Percentiles rank a stretch among this genome's conserved stretches.
These are phyloP conservation scores for Dalbergia oliveri DNA, from an alignment of 306 rosid genomes.

Conservation along the genomic window DNA sequence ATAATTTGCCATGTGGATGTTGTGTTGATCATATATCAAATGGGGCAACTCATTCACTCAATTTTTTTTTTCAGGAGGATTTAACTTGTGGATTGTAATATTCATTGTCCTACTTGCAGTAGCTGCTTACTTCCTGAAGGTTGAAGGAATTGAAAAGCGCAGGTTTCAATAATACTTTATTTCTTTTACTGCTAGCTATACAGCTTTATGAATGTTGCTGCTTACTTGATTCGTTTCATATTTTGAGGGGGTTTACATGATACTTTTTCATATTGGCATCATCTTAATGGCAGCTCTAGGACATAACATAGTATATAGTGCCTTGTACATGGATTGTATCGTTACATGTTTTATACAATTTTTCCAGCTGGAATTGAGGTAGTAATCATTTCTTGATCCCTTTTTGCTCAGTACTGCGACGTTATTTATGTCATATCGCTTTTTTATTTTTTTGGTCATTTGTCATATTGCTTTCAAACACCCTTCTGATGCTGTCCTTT, in stretches of 20 bases:
- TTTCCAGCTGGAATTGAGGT: neutral
- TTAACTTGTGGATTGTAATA: constrained; percentile 72
- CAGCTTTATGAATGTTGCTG: constrained; percentile 15
- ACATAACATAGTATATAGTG: constrained; percentile 3
- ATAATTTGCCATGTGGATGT: constrained; percentile 29
- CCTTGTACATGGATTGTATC: constrained; percentile 26
- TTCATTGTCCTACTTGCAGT: constrained; percentile 70
- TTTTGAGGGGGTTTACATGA: constrained; percentile 32
- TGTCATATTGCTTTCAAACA: too few species aligned
- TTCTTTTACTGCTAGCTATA: constrained; percentile 14
- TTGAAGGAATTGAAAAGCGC: constrained; percentile 44
- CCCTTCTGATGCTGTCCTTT: too few species aligned
- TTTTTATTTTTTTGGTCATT: too few species aligned
- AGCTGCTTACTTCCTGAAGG: constrained; percentile 65
- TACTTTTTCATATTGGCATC: neutral
- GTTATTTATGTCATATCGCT: neutral
- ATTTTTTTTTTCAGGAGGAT: constrained; percentile 60
- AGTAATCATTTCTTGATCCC: neutral
- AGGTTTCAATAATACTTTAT: constrained; percentile 30
- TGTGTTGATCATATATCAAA: constrained; percentile 1
- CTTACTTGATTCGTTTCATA: constrained; percentile 32
- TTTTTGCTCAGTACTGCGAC: neutral
- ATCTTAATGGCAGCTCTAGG: constrained; percentile 15
- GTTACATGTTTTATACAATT: constrained; percentile 16
- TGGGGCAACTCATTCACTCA: neutral